Evolutionary conservation across 331 rosid genomes (phyloP), one percentile per base, ranked within the genome.

Genomic region (Ulmus americana): DNA sequence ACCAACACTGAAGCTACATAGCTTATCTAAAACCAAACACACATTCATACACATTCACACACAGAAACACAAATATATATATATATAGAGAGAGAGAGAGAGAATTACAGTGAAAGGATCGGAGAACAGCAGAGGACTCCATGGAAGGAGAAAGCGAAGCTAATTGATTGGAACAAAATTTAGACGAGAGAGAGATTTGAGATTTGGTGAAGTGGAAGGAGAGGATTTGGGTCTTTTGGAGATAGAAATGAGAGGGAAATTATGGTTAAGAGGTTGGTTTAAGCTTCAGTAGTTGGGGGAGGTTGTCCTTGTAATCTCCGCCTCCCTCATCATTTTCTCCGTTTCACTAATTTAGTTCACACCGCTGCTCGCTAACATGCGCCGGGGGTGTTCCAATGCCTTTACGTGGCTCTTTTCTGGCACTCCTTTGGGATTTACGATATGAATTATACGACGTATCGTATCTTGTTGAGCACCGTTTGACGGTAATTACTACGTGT

Each of bases 121-220:
- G 91, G 79, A 85, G 73, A 49, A 79, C 81, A 55, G 85, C 86
- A 40, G 87, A 58, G 78, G 90, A 81, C 47, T 89, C 95, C 98
- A 94, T 94, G 70, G 70, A 70, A 46, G 59, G 52, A 20, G 53
- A 47, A 73, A 52, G 65, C 65, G 74, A 62, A 52, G 67, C 11
- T 62, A 55, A 45, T 16, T 16, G 54, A 59, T 11, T 46, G 50
- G 47, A 70, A 57, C 6, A 41, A 57, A 70, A 59, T 45, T 41
- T 63, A 45, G 74, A 15, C 14, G 4, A 15, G 50, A 41, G 63
- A 39, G 51, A 35, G 58, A 10, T 10, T 11, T 28, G 64, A 71
- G 60, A 59, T 65, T 42, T 28, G 41, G 59, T 45, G 62, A 81
- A 61, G 65, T 60, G 22, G 70, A 70, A 72, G 44, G 62, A 70